Percentiles rank a stretch among this genome's conserved stretches.
Conservation (phyloP, 75 land plant species). For the Larix kaempferi region DNA sequence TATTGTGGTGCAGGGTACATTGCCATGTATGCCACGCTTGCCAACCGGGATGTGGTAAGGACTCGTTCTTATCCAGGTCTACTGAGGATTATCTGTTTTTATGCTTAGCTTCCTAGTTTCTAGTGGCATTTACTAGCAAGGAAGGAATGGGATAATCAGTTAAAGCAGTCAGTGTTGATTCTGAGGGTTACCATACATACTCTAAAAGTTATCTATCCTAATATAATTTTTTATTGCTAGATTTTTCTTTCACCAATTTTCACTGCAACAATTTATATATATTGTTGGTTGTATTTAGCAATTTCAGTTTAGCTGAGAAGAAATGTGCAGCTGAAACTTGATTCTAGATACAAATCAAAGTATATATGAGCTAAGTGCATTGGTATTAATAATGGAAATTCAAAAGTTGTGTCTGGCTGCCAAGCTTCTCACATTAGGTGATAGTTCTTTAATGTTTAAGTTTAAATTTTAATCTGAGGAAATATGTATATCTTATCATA, state of each 20-base stretch:
- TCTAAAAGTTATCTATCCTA: not conserved
- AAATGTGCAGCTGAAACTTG: not conserved
- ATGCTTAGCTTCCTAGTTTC: not conserved
- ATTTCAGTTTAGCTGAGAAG: not conserved
- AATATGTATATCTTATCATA: not conserved
- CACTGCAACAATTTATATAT: not conserved
- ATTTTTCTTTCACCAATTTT: not conserved
- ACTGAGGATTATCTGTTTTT: not conserved
- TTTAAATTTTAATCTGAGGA: not conserved
- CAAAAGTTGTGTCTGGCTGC: not conserved
- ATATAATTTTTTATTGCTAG: not conserved
- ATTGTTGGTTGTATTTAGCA: not conserved
- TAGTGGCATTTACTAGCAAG: not conserved
- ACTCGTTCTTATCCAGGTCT: not conserved
- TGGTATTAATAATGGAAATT: not conserved
- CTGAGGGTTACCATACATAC: not conserved
- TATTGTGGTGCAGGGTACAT: constrained; percentile 48
- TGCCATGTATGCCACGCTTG: constrained; percentile 83
- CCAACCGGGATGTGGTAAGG: constrained; percentile 76
- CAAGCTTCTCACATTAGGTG: not conserved
- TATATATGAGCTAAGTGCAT: not conserved
- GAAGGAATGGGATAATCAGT: not conserved
- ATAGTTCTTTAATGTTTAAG: not conserved
- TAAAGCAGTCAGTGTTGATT: not conserved
- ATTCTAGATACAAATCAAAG: not conserved